Conservation (phyloP, 345 rosid species). For the Diplotaxis tenuifolia region DNA sequence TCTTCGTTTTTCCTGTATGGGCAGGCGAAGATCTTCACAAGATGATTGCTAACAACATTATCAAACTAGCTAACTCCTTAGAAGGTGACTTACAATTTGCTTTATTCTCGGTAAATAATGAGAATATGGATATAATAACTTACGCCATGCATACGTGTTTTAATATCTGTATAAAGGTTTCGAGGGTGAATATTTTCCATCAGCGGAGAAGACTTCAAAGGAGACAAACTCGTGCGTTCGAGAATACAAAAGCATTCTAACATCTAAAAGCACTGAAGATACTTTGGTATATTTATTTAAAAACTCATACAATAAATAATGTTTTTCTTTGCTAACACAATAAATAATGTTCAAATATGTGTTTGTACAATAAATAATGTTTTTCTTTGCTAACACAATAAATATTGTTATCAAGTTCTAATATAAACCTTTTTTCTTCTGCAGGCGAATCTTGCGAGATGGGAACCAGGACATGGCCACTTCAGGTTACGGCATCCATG, state of each 20-base stretch:
- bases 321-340: slow-evolving; percentile 1
- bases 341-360: not conserved
- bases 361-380: not conserved
- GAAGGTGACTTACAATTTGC: slow-evolving; percentile 47
- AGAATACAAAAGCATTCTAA: slow-evolving; percentile 53
- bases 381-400: not conserved
- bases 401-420: not conserved
- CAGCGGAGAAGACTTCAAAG: slow-evolving; percentile 29
- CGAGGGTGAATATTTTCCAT: slow-evolving; percentile 52
- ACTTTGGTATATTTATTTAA: slow-evolving; percentile 43
- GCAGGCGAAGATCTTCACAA: slow-evolving; percentile 78
- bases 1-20: slow-evolving; percentile 65
- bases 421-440: not conserved
- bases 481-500: slow-evolving; percentile 73
- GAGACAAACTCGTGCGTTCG: slow-evolving; percentile 42
- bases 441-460: slow-evolving; percentile 81
- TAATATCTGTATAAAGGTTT: slow-evolving; percentile 45
- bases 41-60: slow-evolving; percentile 47
- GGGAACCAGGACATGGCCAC: slow-evolving; percentile 81
- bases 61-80: slow-evolving; percentile 53
- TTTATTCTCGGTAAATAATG: not conserved
- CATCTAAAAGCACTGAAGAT: slow-evolving; percentile 62
- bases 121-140: not conserved
- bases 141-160: slow-evolving; percentile 7
- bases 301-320: not conserved